These are phyloP conservation scores for Bromus sterilis DNA, from an alignment of 176 grass and related monocot species.

Conservation along the genomic window DNA sequence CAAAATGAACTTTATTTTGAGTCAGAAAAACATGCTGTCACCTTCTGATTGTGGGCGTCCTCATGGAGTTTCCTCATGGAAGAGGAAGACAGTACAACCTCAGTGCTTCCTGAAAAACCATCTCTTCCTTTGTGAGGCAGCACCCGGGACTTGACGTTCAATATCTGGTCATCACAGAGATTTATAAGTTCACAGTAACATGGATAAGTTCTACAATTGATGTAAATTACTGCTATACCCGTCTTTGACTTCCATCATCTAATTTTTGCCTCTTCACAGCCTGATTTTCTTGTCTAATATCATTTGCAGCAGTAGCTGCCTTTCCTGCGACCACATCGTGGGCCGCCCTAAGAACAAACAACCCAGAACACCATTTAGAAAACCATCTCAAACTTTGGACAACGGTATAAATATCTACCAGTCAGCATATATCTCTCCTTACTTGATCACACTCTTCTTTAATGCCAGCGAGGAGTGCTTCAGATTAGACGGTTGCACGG, in stretches of 20 bases:
- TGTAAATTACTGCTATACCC: conserved; percentile 36
- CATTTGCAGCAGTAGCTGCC: conserved; percentile 10
- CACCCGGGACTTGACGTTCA: conserved; percentile 57
- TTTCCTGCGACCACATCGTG: neutral
- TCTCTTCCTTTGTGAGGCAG: conserved; percentile 68
- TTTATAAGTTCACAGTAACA: neutral
- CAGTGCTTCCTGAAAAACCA: conserved; percentile 22
- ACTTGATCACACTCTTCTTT: conserved; percentile 60
- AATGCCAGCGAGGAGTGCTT: conserved; percentile 36
- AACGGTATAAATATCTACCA: neutral
- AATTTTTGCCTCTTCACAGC: conserved; percentile 92
- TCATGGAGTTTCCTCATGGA: conserved; percentile 25
- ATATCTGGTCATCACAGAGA: conserved; percentile 47
- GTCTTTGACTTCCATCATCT: conserved; percentile 62
- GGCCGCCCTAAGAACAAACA: conserved; percentile 6
- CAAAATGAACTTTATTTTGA: neutral
- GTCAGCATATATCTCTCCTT: neutral
- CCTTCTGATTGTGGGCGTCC: conserved; percentile 26
- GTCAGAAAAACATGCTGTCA: conserved; percentile 1
- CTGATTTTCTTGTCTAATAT: conserved; percentile 72
- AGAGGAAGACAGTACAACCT: conserved; percentile 22
- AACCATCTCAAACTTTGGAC: neutral
- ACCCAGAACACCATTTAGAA: neutral
- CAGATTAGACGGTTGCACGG: neutral
- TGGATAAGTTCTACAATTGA: neutral